A percentile compares a stretch with the other conserved stretches of the same genome.
phyloP scores from a whole-genome alignment of 2,329 filamentous ascomycete species.

The Penicillium sp. region DNA sequence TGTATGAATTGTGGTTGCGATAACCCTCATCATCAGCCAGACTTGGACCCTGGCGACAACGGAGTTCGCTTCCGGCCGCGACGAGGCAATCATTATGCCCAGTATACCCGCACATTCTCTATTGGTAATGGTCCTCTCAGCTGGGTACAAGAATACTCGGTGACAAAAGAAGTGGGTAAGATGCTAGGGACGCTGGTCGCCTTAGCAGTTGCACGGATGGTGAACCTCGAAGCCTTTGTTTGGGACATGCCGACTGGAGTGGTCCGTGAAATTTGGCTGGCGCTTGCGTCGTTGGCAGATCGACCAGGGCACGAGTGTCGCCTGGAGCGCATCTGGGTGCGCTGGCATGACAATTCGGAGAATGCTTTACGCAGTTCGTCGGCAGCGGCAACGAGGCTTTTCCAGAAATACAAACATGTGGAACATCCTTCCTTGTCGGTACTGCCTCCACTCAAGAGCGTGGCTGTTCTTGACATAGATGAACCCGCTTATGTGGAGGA shows the following conservation, averaged over 20 bases:
- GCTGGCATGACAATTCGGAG: slow-evolving; percentile 75
- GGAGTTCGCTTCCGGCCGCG: slow-evolving; percentile 34
- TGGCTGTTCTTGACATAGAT: slow-evolving; percentile 78
- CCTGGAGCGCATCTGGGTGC: slow-evolving; percentile 72
- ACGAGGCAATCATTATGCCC: slow-evolving; percentile 71
- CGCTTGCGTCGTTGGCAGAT: slow-evolving; percentile 68
- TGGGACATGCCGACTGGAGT: slow-evolving; percentile 92
- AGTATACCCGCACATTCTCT: slow-evolving; percentile 77
- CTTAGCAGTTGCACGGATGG: slow-evolving; percentile 75
- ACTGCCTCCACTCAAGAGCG: slow-evolving; percentile 68
- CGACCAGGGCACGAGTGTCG: slow-evolving; percentile 62
- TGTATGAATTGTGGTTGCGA: slow-evolving; percentile 35
- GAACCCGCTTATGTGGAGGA: slow-evolving; percentile 80
- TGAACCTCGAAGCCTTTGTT: slow-evolving; percentile 74
- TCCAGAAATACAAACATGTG: slow-evolving; percentile 58
- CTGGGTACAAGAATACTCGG: slow-evolving; percentile 79
- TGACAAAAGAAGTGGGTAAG: slow-evolving; percentile 79
- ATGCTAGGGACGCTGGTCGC: slow-evolving; percentile 84
- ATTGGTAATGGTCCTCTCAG: slow-evolving; percentile 76
- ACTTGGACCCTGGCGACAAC: neutral
- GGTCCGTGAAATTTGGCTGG: slow-evolving; percentile 75
- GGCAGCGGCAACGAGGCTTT: slow-evolving; percentile 32
- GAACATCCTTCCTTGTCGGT: slow-evolving; percentile 80
- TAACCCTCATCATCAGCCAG: slow-evolving; percentile 17
- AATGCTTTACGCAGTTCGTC: slow-evolving; percentile 29